Percentiles rank a stretch among this genome's conserved stretches.
phyloP scores from a whole-genome alignment of 805 yeast species.

The Grigorovia transvaalensis region DNA sequence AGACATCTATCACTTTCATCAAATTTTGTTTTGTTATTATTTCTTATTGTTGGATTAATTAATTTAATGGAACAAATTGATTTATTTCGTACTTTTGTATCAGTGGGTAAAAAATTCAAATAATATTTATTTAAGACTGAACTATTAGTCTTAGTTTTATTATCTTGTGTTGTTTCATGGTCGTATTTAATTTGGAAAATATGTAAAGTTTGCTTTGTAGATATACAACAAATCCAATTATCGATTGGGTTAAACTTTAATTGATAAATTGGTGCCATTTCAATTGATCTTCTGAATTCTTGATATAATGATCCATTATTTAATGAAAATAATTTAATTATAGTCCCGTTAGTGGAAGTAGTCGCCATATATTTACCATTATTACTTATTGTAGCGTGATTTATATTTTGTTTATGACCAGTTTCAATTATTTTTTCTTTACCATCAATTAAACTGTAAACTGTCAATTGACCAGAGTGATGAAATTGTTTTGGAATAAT shows the following conservation, averaged over 20 bases:
- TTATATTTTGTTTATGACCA: background rate
- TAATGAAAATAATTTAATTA: slow-evolving; percentile 70
- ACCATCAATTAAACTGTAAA: background rate
- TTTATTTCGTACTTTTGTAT: slow-evolving; percentile 23
- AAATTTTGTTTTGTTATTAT: slow-evolving; percentile 2
- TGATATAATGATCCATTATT: slow-evolving; percentile 50
- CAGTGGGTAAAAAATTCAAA: background rate
- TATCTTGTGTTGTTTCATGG: slow-evolving; percentile 17
- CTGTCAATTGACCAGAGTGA: background rate
- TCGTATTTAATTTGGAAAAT: slow-evolving; percentile 42
- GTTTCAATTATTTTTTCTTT: background rate
- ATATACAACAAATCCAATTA: slow-evolving; percentile 66
- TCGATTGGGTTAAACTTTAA: slow-evolving; percentile 78
- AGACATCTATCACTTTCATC: slow-evolving; percentile 22
- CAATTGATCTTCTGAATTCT: slow-evolving; percentile 86
- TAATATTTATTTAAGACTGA: background rate
- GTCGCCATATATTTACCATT: slow-evolving; percentile 81
- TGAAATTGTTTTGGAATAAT: background rate
- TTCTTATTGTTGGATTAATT: slow-evolving; percentile 17
- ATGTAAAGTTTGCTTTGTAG: slow-evolving; percentile 86
- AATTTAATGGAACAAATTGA: slow-evolving; percentile 67
- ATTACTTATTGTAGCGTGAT: slow-evolving; percentile 45
- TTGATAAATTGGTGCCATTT: slow-evolving; percentile 69
- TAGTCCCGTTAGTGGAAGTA: slow-evolving; percentile 83
- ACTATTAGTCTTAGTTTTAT: slow-evolving; percentile 42